A percentile compares a stretch with the other conserved stretches of the same genome.
Evolutionary conservation across 129 eudicot genomes (phyloP).

Genomic region (Lactuca sativa): DNA sequence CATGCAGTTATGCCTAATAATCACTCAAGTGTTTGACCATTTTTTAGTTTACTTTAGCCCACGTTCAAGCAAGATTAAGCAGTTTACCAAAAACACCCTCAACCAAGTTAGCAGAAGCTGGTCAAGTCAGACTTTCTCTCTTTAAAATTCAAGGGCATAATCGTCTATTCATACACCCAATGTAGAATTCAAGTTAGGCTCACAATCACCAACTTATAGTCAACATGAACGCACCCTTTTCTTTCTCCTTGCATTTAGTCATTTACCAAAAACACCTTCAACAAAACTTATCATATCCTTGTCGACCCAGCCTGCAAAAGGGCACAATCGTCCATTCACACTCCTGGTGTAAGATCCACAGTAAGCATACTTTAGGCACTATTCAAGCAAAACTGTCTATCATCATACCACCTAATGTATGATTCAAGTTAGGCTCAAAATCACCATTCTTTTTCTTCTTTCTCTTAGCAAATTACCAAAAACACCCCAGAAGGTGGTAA

Average conservation of each 20-base stretch:
- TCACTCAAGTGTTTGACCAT: constrained; percentile 33
- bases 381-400: constrained; percentile 28
- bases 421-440: constrained; percentile 32
- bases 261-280: constrained; percentile 20
- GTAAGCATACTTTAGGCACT: constrained; percentile 28
- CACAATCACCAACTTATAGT: constrained; percentile 14
- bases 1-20: constrained; percentile 40
- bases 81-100: constrained; percentile 17
- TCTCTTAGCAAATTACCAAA: constrained; percentile 22
- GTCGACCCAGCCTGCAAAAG: constrained; percentile 14
- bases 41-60: constrained; percentile 10
- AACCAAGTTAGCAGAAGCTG: neutral
- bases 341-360: constrained; percentile 20
- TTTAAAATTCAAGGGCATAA: constrained; percentile 10
- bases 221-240: constrained; percentile 11
- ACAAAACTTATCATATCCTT: constrained; percentile 4
- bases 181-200: constrained; percentile 23
- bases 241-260: constrained; percentile 5
- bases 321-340: constrained; percentile 28
- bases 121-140: constrained; percentile 8
- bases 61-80: constrained; percentile 1
- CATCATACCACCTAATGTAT: constrained; percentile 27
- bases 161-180: constrained; percentile 7
- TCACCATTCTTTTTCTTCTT: constrained; percentile 19
- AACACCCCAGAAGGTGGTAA: constrained; percentile 28